A percentile compares a stretch with the other conserved stretches of the same genome.
Evolutionary conservation across 2,329 filamentous ascomycete species (phyloP).

Genomic region (Penicillium sp.): DNA sequence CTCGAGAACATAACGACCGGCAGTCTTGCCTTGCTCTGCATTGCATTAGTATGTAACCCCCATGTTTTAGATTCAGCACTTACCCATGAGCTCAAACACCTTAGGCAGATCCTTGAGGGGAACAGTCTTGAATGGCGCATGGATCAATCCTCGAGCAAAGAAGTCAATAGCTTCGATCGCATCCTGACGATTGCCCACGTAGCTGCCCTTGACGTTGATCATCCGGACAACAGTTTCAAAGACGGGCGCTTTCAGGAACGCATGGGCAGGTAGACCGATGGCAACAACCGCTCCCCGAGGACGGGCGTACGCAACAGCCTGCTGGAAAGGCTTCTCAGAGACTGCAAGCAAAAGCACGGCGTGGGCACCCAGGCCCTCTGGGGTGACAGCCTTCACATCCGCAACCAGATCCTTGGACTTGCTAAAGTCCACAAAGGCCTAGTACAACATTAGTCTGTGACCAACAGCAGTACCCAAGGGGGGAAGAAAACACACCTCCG

Average conservation of each 20-base stretch:
- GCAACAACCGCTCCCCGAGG: conserved; percentile 79
- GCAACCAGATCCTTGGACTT: conserved; percentile 73
- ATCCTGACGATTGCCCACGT: conserved; percentile 90
- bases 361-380: conserved; percentile 79
- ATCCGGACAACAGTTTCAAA: conserved; percentile 88
- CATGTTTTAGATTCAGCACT: conserved; percentile 9
- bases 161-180: conserved; percentile 88
- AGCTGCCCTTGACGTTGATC: conserved; percentile 89
- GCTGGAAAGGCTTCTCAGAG: conserved; percentile 90
- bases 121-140: conserved; percentile 80
- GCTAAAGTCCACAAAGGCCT: conserved; percentile 76
- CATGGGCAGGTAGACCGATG: conserved; percentile 81
- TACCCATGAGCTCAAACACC: conserved; percentile 73
- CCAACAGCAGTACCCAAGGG: neutral
- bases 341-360: conserved; percentile 85
- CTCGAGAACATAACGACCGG: conserved; percentile 46
- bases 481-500: conserved; percentile 42
- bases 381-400: conserved; percentile 78
- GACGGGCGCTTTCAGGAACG: conserved; percentile 77
- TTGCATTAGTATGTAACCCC: conserved; percentile 15
- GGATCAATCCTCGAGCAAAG: conserved; percentile 78
- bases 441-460: neutral
- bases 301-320: conserved; percentile 84
- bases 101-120: conserved; percentile 75
- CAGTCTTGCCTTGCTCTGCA: conserved; percentile 42